phyloP scores from a whole-genome alignment of 768 basidiomycete species.

The Leccinum variicolor region DNA sequence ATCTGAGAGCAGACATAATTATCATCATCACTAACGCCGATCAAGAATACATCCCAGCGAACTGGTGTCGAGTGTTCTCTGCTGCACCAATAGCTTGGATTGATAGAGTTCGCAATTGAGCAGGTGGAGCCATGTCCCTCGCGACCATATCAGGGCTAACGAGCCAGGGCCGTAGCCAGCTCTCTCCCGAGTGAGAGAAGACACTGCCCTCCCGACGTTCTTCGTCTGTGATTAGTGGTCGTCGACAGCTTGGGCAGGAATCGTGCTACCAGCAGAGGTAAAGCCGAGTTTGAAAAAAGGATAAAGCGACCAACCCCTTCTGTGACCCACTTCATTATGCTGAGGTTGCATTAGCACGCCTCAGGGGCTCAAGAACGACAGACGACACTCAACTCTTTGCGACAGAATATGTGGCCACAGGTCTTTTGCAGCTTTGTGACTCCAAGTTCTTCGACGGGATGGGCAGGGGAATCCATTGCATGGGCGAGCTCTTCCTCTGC shows the following conservation, averaged over 20 bases:
- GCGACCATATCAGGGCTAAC: slow-evolving; percentile 18
- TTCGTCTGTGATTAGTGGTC: slow-evolving; percentile 34
- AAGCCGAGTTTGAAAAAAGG: slow-evolving; percentile 1
- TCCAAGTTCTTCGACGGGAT: slow-evolving; percentile 65
- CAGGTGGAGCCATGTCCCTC: slow-evolving; percentile 7
- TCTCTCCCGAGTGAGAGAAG: slow-evolving; percentile 3
- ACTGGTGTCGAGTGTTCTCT: slow-evolving; percentile 35
- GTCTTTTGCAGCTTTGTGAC: slow-evolving; percentile 56
- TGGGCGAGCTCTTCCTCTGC: slow-evolving; percentile 72
- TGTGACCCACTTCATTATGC: slow-evolving; percentile 62
- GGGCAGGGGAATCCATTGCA: slow-evolving; percentile 78
- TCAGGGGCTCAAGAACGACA: slow-evolving; percentile 1
- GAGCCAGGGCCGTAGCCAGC: slow-evolving; percentile 24
- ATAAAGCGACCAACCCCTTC: slow-evolving; percentile 45
- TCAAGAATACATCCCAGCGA: slow-evolving; percentile 59
- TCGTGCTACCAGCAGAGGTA: slow-evolving; percentile 42
- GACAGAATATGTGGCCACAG: slow-evolving; percentile 75
- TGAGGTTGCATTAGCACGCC: slow-evolving; percentile 29
- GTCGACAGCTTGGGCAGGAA: slow-evolving; percentile 67
- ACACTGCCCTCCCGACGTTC: slow-evolving; percentile 11
- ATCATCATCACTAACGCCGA: neutral
- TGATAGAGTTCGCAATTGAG: slow-evolving; percentile 20
- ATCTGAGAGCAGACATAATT: slow-evolving; percentile 13
- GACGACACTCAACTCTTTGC: slow-evolving; percentile 61
- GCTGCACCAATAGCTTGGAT: slow-evolving; percentile 6